Percentiles rank a stretch among this genome's conserved stretches.
These are phyloP conservation scores for Ascomycota sp. DNA, from an alignment of 2,329 filamentous ascomycete species.

Conservation along the genomic window DNA sequence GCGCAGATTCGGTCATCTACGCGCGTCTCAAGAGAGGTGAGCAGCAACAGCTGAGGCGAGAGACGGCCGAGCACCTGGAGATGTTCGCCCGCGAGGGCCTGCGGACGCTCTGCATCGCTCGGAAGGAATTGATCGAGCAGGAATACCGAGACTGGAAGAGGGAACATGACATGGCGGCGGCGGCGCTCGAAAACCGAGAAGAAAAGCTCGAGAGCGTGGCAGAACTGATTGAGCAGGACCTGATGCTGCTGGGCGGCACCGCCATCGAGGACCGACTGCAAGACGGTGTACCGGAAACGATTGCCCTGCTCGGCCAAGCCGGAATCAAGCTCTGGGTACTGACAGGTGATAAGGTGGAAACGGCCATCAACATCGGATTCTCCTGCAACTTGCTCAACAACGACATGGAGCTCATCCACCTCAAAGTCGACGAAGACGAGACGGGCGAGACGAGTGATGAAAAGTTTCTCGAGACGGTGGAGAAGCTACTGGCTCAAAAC, in stretches of 20 bases:
- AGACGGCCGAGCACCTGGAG: conserved; percentile 84
- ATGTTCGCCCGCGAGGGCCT: conserved; percentile 93
- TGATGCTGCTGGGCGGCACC: conserved; percentile 76
- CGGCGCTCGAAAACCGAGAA: conserved; percentile 68
- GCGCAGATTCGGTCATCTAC: conserved; percentile 93
- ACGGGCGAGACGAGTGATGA: conserved; percentile 25
- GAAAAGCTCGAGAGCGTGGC: conserved; percentile 82
- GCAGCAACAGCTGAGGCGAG: conserved; percentile 62
- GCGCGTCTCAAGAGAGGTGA: conserved; percentile 69
- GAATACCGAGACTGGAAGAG: conserved; percentile 74
- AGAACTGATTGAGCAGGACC: conserved; percentile 75
- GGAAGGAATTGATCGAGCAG: conserved; percentile 51
- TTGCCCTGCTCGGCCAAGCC: conserved; percentile 71
- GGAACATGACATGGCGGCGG: conserved; percentile 71
- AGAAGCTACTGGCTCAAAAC: conserved; percentile 54
- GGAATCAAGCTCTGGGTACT: conserved; percentile 98
- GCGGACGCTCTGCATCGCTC: conserved; percentile 83
- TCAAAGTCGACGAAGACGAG: conserved; percentile 66
- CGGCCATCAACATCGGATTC: conserved; percentile 98
- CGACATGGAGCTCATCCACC: conserved; percentile 86
- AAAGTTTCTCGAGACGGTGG: conserved; percentile 34
- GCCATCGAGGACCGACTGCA: conserved; percentile 95
- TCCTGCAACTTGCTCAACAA: conserved; percentile 96
- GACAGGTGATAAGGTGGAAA: conserved; percentile 96
- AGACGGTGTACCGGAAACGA: conserved; percentile 91